These are phyloP conservation scores for Strobilomyces echinocephalus DNA, from an alignment of 768 basidiomycete genomes.

Conservation along the genomic window DNA sequence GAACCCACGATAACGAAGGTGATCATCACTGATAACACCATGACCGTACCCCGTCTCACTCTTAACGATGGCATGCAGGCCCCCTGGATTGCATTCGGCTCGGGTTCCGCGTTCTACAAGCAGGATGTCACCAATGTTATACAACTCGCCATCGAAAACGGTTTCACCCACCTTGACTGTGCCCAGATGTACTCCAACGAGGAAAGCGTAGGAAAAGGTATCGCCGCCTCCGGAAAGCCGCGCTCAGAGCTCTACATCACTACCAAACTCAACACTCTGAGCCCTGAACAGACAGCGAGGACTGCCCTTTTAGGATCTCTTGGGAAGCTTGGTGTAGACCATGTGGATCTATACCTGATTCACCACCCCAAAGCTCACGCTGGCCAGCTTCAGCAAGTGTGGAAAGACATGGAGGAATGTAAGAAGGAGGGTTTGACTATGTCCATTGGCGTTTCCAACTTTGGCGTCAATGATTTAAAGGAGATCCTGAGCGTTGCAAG, in stretches of 20 bases:
- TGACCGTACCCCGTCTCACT: not conserved
- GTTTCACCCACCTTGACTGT: not conserved
- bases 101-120: not conserved
- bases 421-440: not conserved
- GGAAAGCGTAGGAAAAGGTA: not conserved
- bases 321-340: not conserved
- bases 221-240: not conserved
- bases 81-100: not conserved
- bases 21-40: not conserved
- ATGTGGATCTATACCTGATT: not conserved
- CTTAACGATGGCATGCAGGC: not conserved
- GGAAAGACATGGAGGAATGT: constrained; percentile 3
- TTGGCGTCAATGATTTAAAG: not conserved
- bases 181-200: constrained; percentile 7
- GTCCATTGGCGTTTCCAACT: constrained; percentile 4
- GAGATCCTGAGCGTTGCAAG: constrained; percentile 1
- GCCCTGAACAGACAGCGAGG: not conserved
- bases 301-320: not conserved
- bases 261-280: not conserved
- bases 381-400: not conserved
- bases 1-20: too few relatives aligned
- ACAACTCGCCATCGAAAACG: not conserved
- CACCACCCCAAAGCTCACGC: not conserved
- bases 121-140: not conserved
- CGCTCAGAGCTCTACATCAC: not conserved